Percentiles rank a stretch among this genome's conserved stretches.
Conservation (phyloP, 2,329 filamentous ascomycete species). For the Aspergillus eucalypticola region DNA sequence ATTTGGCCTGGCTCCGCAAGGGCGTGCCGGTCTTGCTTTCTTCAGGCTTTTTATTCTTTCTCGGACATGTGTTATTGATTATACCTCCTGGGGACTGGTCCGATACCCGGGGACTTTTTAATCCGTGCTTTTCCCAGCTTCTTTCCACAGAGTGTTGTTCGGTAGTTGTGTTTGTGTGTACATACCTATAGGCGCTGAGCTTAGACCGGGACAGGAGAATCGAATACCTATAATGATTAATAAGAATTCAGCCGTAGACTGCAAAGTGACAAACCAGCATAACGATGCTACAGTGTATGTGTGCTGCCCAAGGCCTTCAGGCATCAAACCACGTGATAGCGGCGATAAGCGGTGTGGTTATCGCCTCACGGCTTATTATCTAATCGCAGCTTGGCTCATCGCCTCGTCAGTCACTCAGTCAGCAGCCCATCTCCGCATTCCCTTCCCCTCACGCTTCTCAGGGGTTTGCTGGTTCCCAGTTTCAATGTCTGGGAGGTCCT, state of each 20-base stretch:
- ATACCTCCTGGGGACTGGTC: conserved; percentile 33
- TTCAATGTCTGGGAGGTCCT: background rate
- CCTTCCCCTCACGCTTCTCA: background rate
- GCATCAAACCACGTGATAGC: conserved; percentile 11
- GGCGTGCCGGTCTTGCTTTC: background rate
- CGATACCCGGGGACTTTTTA: conserved; percentile 21
- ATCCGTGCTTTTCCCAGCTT: conserved; percentile 16
- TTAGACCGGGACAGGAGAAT: conserved; percentile 20
- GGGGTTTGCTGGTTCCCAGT: conserved; percentile 2
- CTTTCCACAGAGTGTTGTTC: conserved; percentile 11
- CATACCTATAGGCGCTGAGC: conserved; percentile 21
- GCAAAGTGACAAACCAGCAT: too few species aligned
- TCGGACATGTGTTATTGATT: conserved; percentile 37
- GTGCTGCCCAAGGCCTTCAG: background rate
- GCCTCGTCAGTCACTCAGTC: background rate
- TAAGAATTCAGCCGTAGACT: too few species aligned
- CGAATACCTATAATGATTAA: background rate
- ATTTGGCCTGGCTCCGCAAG: conserved; percentile 2
- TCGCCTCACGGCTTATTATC: background rate
- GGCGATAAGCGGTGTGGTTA: conserved; percentile 20
- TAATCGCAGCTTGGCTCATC: background rate
- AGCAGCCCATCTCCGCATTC: background rate
- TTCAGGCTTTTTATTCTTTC: conserved; percentile 24
- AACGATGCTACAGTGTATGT: background rate
- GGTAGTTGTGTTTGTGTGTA: conserved; percentile 19